Evolutionary conservation across 75 land plant species (phyloP), one percentile per base, ranked within the genome.

Genomic region (Pseudotsuga menziesii): DNA sequence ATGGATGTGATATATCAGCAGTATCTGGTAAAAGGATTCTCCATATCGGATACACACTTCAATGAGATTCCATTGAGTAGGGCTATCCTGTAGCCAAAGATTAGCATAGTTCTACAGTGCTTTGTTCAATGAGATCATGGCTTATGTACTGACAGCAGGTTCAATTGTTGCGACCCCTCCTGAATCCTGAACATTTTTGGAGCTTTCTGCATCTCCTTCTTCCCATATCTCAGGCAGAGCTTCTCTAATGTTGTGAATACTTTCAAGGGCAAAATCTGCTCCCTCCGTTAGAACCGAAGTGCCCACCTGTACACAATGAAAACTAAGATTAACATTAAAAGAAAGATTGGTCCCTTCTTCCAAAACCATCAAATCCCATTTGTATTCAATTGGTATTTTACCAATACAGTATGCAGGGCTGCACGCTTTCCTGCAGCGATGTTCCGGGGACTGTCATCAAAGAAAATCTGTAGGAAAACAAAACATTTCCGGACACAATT

Each of bases 361-460:
- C 5, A 61, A 61, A 48, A 48, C 2, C 54, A 48, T 48, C 13
- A 23, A 1, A 25, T 61, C 27, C 9, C 13, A 23, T 25, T 61
- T 3, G 23, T 20, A 23, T 4, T 25, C 14, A 61, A 7, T 25
- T 61, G 13, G 17, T 22, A 79, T 83, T 29, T 29, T 88, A 89
- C 97, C 85, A 89, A 72, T 3, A 91, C 94, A 15, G 94, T 94
- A 69, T 88, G 80, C 22, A 94, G 88, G 0, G 94, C 97, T 4
- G 80, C 87, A 35, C 76, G 78, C 48, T 94, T 94, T 16, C 94
- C 94, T 26, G 89, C 75, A 36, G 86, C 85, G 11, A 94, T 86
- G 80, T 94, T 91, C 4, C 97, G 85, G 58, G 84, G 84, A 73
- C 91, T 91, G 78, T 94, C 97, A 29, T 94, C 97, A 75, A 94